A percentile compares a stretch with the other conserved stretches of the same genome.
Evolutionary conservation across 495 filamentous ascomycete species (phyloP).

Genomic region (Articulospora tetracladia): DNA sequence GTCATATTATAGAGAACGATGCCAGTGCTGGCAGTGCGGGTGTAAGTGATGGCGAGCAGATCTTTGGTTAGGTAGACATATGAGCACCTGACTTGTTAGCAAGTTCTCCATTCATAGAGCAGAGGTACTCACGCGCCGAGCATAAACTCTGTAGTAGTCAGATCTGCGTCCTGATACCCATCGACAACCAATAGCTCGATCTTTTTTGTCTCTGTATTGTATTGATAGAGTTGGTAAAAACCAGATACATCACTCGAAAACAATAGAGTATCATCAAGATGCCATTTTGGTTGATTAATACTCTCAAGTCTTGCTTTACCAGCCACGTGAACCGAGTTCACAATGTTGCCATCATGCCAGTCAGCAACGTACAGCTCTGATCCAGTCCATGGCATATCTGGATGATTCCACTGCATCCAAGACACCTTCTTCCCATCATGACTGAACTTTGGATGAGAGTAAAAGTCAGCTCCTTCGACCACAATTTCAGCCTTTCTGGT

Average conservation of each 20-base stretch:
- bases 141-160: conserved; percentile 1
- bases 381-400: conserved; percentile 45
- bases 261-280: conserved; percentile 7
- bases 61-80: conserved; percentile 2
- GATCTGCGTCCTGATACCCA: conserved; percentile 13
- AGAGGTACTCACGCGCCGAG: conserved; percentile 14
- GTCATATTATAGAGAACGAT: conserved; percentile 6
- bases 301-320: conserved; percentile 11
- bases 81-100: background rate
- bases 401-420: conserved; percentile 50
- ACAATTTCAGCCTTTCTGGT: conserved; percentile 24
- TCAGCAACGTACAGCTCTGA: conserved; percentile 36
- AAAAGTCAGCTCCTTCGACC: conserved; percentile 42
- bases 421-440: conserved; percentile 37
- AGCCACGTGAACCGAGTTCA: conserved; percentile 3
- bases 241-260: conserved; percentile 16
- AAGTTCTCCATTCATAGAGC: background rate
- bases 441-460: conserved; percentile 43
- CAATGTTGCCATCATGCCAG: conserved; percentile 20
- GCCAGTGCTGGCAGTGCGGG: conserved; percentile 5
- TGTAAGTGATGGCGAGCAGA: conserved; percentile 4
- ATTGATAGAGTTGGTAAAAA: conserved; percentile 14
- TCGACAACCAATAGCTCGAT: background rate
- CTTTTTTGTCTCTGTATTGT: background rate
- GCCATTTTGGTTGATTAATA: conserved; percentile 17